Evolutionary conservation across 495 filamentous ascomycete species (phyloP).

Genomic region (Pseudevernia furfuracea): DNA sequence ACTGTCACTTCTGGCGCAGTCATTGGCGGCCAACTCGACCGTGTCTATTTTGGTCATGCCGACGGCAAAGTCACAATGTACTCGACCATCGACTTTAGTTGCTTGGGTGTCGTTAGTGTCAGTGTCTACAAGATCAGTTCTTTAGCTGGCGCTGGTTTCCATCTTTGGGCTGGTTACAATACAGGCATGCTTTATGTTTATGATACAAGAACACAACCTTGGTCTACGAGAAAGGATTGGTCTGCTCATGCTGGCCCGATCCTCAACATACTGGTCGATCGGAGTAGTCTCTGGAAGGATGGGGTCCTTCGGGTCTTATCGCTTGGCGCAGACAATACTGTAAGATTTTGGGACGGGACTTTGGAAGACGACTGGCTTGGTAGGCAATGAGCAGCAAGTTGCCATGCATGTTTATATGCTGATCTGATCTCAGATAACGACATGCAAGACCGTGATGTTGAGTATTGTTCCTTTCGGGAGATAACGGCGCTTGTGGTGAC

Average conservation of each 20-base stretch:
- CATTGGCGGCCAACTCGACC: conserved; percentile 64
- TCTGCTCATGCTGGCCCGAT: conserved; percentile 79
- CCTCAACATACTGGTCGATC: conserved; percentile 65
- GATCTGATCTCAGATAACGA: conserved; percentile 50
- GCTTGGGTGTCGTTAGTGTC: conserved; percentile 68
- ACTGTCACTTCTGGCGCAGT: conserved; percentile 83
- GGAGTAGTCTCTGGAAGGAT: conserved; percentile 76
- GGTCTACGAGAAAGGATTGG: conserved; percentile 92
- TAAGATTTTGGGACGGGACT: conserved; percentile 89
- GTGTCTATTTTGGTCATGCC: conserved; percentile 81
- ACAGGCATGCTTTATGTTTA: conserved; percentile 95
- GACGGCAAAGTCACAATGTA: conserved; percentile 95
- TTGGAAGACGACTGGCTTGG: conserved; percentile 88
- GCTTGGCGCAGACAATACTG: conserved; percentile 75
- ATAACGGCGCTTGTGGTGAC: conserved; percentile 73
- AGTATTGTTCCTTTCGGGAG: conserved; percentile 79
- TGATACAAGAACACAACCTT: conserved; percentile 71
- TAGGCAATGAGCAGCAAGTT: conserved; percentile 31
- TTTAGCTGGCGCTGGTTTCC: conserved; percentile 69
- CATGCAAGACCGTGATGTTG: conserved; percentile 73
- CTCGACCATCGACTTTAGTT: conserved; percentile 63
- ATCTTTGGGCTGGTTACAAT: conserved; percentile 91
- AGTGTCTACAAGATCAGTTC: conserved; percentile 95
- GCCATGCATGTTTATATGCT: background rate
- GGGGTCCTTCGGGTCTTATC: conserved; percentile 83